Evolutionary conservation across 495 filamentous ascomycete species (phyloP), one percentile per base, ranked within the genome.

Genomic region (Aspergillus coremiiformis): DNA sequence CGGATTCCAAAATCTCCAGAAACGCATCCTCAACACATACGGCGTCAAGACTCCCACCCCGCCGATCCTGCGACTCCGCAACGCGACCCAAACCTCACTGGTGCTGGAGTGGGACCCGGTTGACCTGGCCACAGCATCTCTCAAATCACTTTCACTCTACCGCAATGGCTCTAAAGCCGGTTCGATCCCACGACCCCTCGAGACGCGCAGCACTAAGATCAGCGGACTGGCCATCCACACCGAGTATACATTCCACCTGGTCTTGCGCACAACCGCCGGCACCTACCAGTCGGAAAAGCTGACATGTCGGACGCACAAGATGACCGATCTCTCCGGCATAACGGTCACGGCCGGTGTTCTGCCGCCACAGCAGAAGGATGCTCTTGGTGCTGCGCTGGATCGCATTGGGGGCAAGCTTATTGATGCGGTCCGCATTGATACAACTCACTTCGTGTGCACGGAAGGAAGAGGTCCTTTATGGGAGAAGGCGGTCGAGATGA

Each of bases 61-160:
- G 0, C 93, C 93, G 1, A 67, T 89, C 43, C 82, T 99, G 12
- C 87, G 90, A 55, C 91, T 92, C 61, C 83, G 90, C 65, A 97
- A 96, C 73, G 90, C 90, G 22, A 97, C 93, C 3, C 93, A 99
- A 69, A 97, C 94, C 22, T 91, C 88, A 21, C 84, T 97, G 8
- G 93, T 99, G 29, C 86, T 99, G 39, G 93, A 97, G 71, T 99
- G 94, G 90, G 93, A 96, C 53, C 89, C 90, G 8, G 90, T 99
- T 70, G 78, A 89, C 51, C 82, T 96, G 15, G 94, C 91, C 6
- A 97, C 93, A 4, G 87, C 93, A 53, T 88, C 90, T 58, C 77
- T 97, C 49, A 84, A 94, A 57, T 86, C 83, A 39, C 76, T 99
- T 20, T 89, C 85, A 39, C 78, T 99, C 27, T 96, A 90, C 72